Conservation (phyloP, 306 rosid genomes). For the Hippophae rhamnoides region DNA sequence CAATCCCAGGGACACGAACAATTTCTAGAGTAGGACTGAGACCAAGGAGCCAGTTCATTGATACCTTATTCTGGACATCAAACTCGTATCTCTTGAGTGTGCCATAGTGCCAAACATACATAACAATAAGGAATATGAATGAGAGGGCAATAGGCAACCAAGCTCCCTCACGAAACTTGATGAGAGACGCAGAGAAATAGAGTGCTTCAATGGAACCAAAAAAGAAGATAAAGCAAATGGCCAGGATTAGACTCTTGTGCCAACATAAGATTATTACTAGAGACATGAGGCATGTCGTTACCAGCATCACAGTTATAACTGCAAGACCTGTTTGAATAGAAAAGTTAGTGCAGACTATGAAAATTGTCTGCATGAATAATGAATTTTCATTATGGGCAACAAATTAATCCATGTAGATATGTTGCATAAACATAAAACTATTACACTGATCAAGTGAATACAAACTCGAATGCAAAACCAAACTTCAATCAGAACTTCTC, state of each 20-base stretch:
- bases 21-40: conserved; percentile 78
- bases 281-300: conserved; percentile 92
- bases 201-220: conserved; percentile 94
- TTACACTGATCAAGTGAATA: background rate
- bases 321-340: conserved; percentile 64
- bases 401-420: too few species aligned
- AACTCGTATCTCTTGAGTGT: conserved; percentile 84
- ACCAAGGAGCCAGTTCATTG: conserved; percentile 85
- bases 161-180: conserved; percentile 91
- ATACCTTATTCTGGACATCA: conserved; percentile 89
- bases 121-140: conserved; percentile 62
- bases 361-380: too few species aligned
- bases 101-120: conserved; percentile 98
- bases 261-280: conserved; percentile 90
- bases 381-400: too few species aligned
- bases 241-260: conserved; percentile 52
- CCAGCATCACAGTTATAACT: conserved; percentile 92
- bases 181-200: conserved; percentile 95
- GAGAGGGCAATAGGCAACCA: conserved; percentile 98
- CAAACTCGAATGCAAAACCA: too few species aligned
- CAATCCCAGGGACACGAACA: conserved; percentile 84
- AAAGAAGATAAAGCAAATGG: conserved; percentile 68
- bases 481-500: background rate
- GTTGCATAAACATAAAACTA: too few species aligned
- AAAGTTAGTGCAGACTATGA: conserved; percentile 2